These are phyloP conservation scores for Cardiospermum halicacabum DNA, from an alignment of 345 rosid species.

Conservation along the genomic window DNA sequence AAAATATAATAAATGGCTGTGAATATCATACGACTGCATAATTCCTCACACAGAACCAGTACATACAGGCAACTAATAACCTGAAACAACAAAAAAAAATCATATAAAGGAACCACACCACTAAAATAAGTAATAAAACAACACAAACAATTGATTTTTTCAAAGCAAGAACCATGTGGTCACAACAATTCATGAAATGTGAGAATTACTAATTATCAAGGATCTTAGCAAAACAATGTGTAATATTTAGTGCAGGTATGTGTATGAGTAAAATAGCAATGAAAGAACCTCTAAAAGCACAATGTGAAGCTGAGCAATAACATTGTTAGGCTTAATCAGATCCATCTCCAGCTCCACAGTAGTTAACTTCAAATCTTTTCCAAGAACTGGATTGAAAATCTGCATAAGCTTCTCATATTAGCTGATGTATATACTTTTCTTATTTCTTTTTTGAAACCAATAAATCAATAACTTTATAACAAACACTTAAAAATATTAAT, in stretches of 20 bases:
- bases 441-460: too few relatives aligned
- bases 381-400: conserved; percentile 70
- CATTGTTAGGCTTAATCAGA: conserved; percentile 43
- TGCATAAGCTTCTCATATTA: conserved; percentile 18
- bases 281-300: conserved; percentile 55
- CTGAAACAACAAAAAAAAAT: background rate
- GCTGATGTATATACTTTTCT: too few relatives aligned
- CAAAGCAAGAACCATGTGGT: background rate
- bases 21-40: background rate
- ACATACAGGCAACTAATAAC: background rate
- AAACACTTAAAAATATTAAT: too few relatives aligned
- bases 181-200: background rate
- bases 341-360: conserved; percentile 75
- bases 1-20: background rate
- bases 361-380: conserved; percentile 47
- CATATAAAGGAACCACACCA: background rate
- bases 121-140: too few relatives aligned
- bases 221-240: too few relatives aligned
- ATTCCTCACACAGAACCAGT: background rate
- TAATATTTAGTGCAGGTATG: too few relatives aligned
- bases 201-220: too few relatives aligned
- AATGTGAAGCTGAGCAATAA: conserved; percentile 64
- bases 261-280: too few relatives aligned
- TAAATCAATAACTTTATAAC: too few relatives aligned
- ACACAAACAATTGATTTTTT: background rate